A percentile compares a stretch with the other conserved stretches of the same genome.
Conservation (phyloP, 306 rosid genomes). For the Canavalia gladiata region DNA sequence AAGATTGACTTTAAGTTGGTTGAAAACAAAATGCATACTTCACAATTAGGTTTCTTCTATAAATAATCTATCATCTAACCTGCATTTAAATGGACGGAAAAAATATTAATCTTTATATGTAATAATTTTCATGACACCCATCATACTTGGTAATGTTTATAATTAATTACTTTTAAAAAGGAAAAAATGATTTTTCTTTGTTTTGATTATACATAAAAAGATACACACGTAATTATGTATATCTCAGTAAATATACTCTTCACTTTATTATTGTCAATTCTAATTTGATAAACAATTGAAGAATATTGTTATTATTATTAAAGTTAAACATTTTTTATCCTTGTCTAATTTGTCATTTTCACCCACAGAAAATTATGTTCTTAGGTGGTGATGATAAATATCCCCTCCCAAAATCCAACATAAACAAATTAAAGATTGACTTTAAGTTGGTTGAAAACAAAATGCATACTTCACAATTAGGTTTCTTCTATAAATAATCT, state of each 20-base stretch:
- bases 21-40: slow-evolving; percentile 19
- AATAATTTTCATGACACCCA: too few relatives aligned
- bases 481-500: neutral
- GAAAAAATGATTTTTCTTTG: neutral
- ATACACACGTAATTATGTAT: too few relatives aligned
- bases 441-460: slow-evolving; percentile 10
- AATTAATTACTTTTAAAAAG: neutral
- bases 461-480: slow-evolving; percentile 18
- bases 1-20: neutral
- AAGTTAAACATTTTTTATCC: too few relatives aligned
- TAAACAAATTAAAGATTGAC: neutral
- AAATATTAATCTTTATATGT: neutral
- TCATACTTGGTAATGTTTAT: neutral
- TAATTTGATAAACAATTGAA: too few relatives aligned
- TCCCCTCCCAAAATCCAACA: neutral
- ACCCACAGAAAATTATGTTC: slow-evolving; percentile 27
- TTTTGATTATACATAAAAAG: neutral
- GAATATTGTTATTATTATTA: too few relatives aligned
- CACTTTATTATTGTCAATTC: too few relatives aligned
- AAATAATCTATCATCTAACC: neutral
- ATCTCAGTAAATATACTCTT: too few relatives aligned
- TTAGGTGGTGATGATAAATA: slow-evolving; percentile 32
- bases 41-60: slow-evolving; percentile 15
- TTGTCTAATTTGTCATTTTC: slow-evolving; percentile 38
- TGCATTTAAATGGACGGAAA: neutral